Evolutionary conservation across 805 yeast genomes (phyloP), one percentile per base, ranked within the genome.

Genomic region (Candida insectorum): DNA sequence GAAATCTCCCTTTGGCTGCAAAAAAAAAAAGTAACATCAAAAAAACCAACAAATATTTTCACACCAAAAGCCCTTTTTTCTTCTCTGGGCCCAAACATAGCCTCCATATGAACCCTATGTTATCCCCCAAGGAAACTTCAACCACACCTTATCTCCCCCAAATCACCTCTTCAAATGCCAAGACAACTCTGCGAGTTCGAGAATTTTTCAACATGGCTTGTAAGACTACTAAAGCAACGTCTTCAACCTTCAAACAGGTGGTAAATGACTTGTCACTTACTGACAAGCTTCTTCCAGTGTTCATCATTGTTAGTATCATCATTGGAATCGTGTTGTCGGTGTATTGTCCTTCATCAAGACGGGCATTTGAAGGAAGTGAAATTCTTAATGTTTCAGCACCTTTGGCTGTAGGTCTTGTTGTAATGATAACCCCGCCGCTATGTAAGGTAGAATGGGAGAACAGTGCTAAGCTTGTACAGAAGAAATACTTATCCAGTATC

Each of bases 401-500:
- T 2, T 39, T 69, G n/a, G 67, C 75, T 1, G 52, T 73, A 10
- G 80, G 80, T 1, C 48, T 75, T 38, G 58, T 75, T 7, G 60
- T 71, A 13, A 75, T 75, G 79, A 73, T 75, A 76, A 56, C 71
- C 8, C 81, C 81, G 3, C 76, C 77, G 4, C 53, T 76, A 31
- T 71, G 77, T 48, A 72, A 73, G 40, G 74, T 76, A 17, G 62
- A 65, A 43, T 75, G 73, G 71, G 81, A 75, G 44, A 52, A 54
- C 24, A 42, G 71, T 12, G 31, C 35, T 27, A 24, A 16, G 15
- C 39, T 46, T 19, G 39, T 49, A 18, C 9, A 15, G 5, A 30
- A 34, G 24, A 31, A 22, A 13, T 28, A 28, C 24, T 16, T 28
- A 4, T 52, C 44, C 13, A 64, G 56, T 12, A 45, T 74, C 6